Evolutionary conservation across 805 yeast genomes (phyloP).

Genomic region (Naumovozyma castellii): DNA sequence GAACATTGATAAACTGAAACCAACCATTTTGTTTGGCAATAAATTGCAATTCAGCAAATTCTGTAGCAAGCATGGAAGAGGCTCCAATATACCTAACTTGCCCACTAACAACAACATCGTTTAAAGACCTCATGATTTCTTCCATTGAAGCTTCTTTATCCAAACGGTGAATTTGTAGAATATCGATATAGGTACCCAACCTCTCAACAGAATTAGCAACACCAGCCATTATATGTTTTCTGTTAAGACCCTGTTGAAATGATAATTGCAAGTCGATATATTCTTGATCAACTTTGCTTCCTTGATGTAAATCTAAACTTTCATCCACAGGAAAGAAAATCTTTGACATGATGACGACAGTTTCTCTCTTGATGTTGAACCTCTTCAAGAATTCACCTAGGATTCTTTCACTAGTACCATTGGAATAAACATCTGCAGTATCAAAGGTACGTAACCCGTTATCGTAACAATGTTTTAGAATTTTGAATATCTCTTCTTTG

Average conservation of each 20-base stretch:
- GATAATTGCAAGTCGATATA: constrained; percentile 12
- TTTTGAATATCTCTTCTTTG: constrained; percentile 36
- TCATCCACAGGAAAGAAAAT: constrained; percentile 29
- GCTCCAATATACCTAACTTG: constrained; percentile 36
- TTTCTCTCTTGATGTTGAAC: constrained; percentile 44
- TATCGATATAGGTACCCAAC: constrained; percentile 40
- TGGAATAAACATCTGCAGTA: constrained; percentile 42
- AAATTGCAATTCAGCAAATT: constrained; percentile 46
- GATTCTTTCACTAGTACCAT: constrained; percentile 39
- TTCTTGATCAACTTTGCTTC: background rate
- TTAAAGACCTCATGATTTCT: constrained; percentile 47
- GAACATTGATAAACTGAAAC: constrained; percentile 48
- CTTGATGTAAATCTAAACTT: constrained; percentile 1
- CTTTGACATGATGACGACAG: constrained; percentile 49
- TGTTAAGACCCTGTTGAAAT: constrained; percentile 35
- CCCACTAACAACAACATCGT: constrained; percentile 33
- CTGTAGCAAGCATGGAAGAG: constrained; percentile 47
- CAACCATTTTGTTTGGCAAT: constrained; percentile 37
- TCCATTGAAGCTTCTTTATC: constrained; percentile 37
- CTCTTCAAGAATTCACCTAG: constrained; percentile 46
- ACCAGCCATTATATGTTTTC: constrained; percentile 41
- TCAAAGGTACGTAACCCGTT: constrained; percentile 40
- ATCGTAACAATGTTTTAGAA: constrained; percentile 40
- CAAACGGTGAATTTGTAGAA: constrained; percentile 45
- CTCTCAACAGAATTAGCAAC: constrained; percentile 33